Percentiles rank a stretch among this genome's conserved stretches.
These are phyloP conservation scores for Dianthus caryophyllus DNA, from an alignment of 148 eudicot species.

Conservation along the genomic window DNA sequence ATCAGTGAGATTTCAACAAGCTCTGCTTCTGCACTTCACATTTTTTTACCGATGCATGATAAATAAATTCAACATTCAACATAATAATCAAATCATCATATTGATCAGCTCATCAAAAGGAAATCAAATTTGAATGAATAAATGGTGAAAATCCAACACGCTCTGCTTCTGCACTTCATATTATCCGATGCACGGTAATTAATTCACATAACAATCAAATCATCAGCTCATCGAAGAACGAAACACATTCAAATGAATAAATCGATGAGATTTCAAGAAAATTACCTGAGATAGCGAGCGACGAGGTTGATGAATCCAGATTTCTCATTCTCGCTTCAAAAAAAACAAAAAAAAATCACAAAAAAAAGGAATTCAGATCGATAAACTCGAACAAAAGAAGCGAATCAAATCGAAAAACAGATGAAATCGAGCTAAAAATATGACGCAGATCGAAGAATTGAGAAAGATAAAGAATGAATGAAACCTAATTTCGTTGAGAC, in stretches of 20 bases:
- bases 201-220: background rate
- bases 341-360: constrained; percentile 19
- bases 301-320: constrained; percentile 94
- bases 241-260: too few relatives aligned
- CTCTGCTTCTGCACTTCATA: background rate
- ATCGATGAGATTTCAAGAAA: too few relatives aligned
- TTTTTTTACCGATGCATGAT: too few relatives aligned
- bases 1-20: too few relatives aligned
- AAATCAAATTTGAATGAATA: too few relatives aligned
- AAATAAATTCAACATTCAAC: too few relatives aligned
- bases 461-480: background rate
- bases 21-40: too few relatives aligned
- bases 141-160: too few relatives aligned
- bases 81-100: too few relatives aligned
- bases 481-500: constrained; percentile 65
- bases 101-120: too few relatives aligned
- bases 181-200: background rate
- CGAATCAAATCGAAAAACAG: background rate
- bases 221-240: background rate
- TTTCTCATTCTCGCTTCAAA: constrained; percentile 97
- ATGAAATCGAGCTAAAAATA: background rate
- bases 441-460: background rate
- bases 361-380: constrained; percentile 18
- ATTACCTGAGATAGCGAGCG: constrained; percentile 85
- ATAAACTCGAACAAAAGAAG: background rate